Base-by-base conservation (phyloP, 768 basidiomycete species). In the Austroboletus festivus region DNA sequence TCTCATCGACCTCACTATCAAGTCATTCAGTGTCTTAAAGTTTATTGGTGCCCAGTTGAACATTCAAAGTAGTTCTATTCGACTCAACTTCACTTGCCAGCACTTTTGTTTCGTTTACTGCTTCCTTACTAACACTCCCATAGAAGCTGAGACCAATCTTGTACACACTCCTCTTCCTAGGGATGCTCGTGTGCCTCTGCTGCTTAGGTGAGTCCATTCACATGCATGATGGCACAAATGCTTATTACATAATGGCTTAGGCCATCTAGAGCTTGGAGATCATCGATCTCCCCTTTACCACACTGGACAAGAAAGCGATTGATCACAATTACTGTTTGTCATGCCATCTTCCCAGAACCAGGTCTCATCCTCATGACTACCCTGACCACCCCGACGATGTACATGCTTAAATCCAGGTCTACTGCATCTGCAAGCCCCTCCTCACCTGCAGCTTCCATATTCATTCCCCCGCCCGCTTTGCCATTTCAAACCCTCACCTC, bases 361-460 rank as follows among this genome's bases (percentile, higher is more conserved):
- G 80, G 83, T 3, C 69, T 95, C 12, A 93, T 94, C 0, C 77
- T 96, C 44, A 94, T 99, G 91, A 93, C 97, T n/a, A n/a, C 53
- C 82, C 89, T 44, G 95, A 99, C 67, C 97, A 97, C 62, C 90
- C 92, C 4, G 92, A 96, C 55, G 76, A 85, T 37, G 78, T 84
- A 8, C 72, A 76, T 23, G 60, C 38, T n/a, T n/a, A n/a, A n/a
- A n/a, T n/a, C 52, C 2, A 23, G 28, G 2, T 4, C 52, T 30
- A 3, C 21, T 24, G 12, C 5, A 1, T 46, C 55, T 15, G 19
- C 24, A 3, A 53, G 41, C 13, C 40, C 57, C 12, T 40, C 41
- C 42, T 8, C 58, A 21, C 52, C 59, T 9, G 20, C 46, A 3
- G 50, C 57, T 12, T 44, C 59, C 7, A 3, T 52, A 34, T 59